Evolutionary conservation across 108 stramenopile species (phyloP), one percentile per base, ranked within the genome.

Genomic region (Nannochloropsis granulata): DNA sequence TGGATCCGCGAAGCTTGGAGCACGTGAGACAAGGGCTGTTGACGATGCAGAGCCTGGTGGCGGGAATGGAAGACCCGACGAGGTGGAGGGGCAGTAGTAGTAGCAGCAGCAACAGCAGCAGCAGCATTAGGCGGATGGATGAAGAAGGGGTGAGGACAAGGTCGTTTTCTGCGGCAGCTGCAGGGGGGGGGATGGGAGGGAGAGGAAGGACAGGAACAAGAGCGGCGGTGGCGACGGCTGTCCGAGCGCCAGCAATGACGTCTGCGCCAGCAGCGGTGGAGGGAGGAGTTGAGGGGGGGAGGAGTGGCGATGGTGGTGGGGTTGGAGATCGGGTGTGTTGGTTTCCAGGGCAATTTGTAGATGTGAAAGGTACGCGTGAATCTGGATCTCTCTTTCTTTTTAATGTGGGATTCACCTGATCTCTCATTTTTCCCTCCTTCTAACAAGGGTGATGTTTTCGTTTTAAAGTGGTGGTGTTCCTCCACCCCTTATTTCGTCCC

Each of bases 21-120:
- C 93, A 94, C 44, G 94, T 98, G 0, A 91, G 97, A 10, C 97
- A 98, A 86, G 95, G 95, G 13, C 88, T 98, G 79, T 88, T 98
- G 91, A 98, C 97, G 13, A 43, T 96, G 78, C 94, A 95, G 83
- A 96, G 96, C 3, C 83, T 98, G 24, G 81, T 96, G 83, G 86
- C 86, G 83, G 89, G 89, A 90, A 82, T 89, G 91, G 45, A 16
- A 71, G 56, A 16, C 23, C 71, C 83, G 19, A 81, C 86, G 43
- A 84, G 25, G 21, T 81, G 85, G 81, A 85, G 84, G 82, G 0
- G 19, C 23, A 12, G 83, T 24, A n/a, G 71, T 21, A 24, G 82
- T 0, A 9, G 82, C 82, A 0, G 8, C 56, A 34, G 83, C 83
- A 43, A 13, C 23, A 71, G n/a, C 25, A 45, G 46, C n/a, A 24